Percentiles rank a stretch among this genome's conserved stretches.
phyloP scores from a whole-genome alignment of 495 filamentous ascomycete species.

The Friedmanniomyces endolithicus region DNA sequence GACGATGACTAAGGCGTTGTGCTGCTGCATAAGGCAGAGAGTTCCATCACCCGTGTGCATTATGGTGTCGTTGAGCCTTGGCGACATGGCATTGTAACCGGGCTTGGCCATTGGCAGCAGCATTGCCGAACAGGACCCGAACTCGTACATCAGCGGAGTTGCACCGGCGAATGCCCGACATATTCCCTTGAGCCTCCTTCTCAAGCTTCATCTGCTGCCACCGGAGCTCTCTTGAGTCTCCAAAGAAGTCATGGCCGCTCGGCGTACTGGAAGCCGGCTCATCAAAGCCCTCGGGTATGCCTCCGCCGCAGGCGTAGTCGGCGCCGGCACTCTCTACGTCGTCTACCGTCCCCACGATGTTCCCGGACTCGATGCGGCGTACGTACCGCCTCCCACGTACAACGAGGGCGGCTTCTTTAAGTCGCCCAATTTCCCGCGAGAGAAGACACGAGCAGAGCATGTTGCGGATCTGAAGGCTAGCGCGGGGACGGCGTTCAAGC shows the following conservation, averaged over 20 bases:
- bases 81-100: no score
- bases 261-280: slow-evolving; percentile 41
- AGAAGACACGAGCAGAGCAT: slow-evolving; percentile 59
- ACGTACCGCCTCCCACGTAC: slow-evolving; percentile 71
- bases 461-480: slow-evolving; percentile 45
- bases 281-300: slow-evolving; percentile 51
- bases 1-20: no score
- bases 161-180: neutral
- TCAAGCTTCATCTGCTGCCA: no score
- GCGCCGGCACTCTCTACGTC: slow-evolving; percentile 58
- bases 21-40: no score
- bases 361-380: slow-evolving; percentile 65
- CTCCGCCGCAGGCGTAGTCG: slow-evolving; percentile 42
- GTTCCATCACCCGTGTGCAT: no score
- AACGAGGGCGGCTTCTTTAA: slow-evolving; percentile 62
- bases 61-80: no score
- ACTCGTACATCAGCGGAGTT: neutral
- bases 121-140: no score
- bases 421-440: slow-evolving; percentile 66
- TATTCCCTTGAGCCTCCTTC: neutral
- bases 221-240: neutral
- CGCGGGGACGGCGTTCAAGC: slow-evolving; percentile 21
- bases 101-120: no score
- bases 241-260: slow-evolving; percentile 41
- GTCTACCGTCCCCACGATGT: slow-evolving; percentile 77